These are phyloP conservation scores for Groenewaldozyma salmanticensis DNA, from an alignment of 805 yeast species.

Conservation along the genomic window DNA sequence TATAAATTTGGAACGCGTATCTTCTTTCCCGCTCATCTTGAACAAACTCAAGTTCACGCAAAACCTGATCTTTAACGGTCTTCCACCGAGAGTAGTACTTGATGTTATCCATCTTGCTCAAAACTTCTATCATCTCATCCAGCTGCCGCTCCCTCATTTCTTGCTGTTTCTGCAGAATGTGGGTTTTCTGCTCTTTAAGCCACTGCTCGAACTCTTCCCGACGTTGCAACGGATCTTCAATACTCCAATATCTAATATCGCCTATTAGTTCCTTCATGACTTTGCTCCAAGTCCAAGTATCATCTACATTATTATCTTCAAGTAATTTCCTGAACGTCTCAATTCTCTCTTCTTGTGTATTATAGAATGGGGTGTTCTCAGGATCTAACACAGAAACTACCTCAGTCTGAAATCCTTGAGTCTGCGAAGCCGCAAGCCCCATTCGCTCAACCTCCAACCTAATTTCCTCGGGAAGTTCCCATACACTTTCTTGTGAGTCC, in stretches of 20 bases:
- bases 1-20: constrained; percentile 44
- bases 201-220: constrained; percentile 57
- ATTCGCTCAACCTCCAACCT: constrained; percentile 6
- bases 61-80: constrained; percentile 47
- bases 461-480: constrained; percentile 65
- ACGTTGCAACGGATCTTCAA: constrained; percentile 52
- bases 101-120: constrained; percentile 39
- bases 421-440: no score
- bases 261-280: constrained; percentile 49
- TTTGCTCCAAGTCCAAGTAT: constrained; percentile 64
- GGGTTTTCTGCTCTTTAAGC: constrained; percentile 26
- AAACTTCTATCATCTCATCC: constrained; percentile 36
- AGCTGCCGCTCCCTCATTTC: constrained; percentile 45
- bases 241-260: constrained; percentile 59
- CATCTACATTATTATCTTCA: constrained; percentile 46
- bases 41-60: constrained; percentile 32
- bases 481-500: constrained; percentile 55
- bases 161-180: constrained; percentile 35
- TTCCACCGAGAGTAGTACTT: constrained; percentile 56
- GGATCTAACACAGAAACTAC: not conserved
- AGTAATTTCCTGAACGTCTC: constrained; percentile 44
- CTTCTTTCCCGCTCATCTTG: constrained; percentile 49
- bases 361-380: constrained; percentile 3
- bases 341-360: constrained; percentile 30
- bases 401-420: not conserved